phyloP scores from a whole-genome alignment of 371 early-diverging fungal genomes.

The Lichtheimia ornata region DNA sequence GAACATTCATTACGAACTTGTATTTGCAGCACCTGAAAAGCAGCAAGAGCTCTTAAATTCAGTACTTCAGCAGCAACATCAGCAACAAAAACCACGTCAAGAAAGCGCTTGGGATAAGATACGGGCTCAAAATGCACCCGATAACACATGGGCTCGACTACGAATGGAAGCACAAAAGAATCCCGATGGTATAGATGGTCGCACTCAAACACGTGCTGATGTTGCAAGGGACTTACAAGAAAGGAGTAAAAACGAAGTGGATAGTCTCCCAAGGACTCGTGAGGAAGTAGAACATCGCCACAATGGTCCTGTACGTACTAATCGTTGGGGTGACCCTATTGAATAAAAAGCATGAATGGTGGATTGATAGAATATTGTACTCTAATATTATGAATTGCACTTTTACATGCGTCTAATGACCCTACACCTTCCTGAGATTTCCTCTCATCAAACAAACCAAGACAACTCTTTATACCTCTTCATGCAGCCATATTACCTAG shows the following conservation, averaged over 20 bases:
- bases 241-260: conserved; percentile 20
- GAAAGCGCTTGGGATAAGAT: conserved; percentile 47
- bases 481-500: no score
- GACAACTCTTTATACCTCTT: no score
- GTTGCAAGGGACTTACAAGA: conserved; percentile 24
- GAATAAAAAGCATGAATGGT: conserved; percentile 3
- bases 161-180: conserved; percentile 38
- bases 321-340: conserved; percentile 45
- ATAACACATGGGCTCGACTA: conserved; percentile 41
- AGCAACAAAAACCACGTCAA: conserved; percentile 11
- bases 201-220: conserved; percentile 23
- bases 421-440: no score
- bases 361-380: no score
- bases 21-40: no score
- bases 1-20: no score
- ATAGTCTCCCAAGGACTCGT: conserved; percentile 45
- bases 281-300: conserved; percentile 35
- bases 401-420: no score
- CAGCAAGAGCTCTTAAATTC: not conserved
- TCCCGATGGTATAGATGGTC: conserved; percentile 12
- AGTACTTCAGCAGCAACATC: conserved; percentile 3
- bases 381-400: no score
- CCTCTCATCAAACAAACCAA: no score
- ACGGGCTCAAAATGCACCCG: conserved; percentile 41
- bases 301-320: conserved; percentile 19